Conservation (phyloP, 129 eudicot genomes). For the Chrysanthemum makinoi region DNA sequence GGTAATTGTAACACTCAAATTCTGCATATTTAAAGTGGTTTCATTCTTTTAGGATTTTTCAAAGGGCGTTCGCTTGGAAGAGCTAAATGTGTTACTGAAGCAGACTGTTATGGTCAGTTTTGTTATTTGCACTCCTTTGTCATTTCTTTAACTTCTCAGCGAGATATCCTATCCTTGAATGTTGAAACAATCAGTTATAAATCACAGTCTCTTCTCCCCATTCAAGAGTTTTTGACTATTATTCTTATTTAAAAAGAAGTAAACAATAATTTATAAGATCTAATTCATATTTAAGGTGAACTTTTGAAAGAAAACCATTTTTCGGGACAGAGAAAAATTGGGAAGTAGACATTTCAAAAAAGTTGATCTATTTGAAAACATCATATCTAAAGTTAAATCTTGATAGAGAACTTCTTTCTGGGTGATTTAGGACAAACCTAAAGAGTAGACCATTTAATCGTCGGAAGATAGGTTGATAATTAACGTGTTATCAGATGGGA, state of each 20-base stretch:
- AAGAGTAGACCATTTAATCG: too few species aligned
- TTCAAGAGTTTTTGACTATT: too few species aligned
- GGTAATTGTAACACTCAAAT: not conserved
- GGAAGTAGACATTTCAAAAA: not conserved
- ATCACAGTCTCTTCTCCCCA: not conserved
- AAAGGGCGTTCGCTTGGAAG: slow-evolving; percentile 83
- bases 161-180: slow-evolving; percentile 8
- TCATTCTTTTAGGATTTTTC: slow-evolving; percentile 68
- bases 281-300: not conserved
- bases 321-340: not conserved
- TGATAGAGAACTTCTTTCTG: not conserved
- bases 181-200: not conserved
- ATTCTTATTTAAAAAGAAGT: not conserved
- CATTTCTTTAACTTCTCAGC: slow-evolving; percentile 8
- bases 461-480: too few species aligned
- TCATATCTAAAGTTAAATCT: not conserved
- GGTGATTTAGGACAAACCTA: too few species aligned
- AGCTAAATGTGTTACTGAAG: slow-evolving; percentile 73
- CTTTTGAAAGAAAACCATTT: not conserved
- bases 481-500: too few species aligned
- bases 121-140: slow-evolving; percentile 8
- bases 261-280: not conserved
- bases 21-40: slow-evolving; percentile 12
- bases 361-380: not conserved
- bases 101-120: slow-evolving; percentile 89